phyloP scores from a whole-genome alignment of 192 early-diverging fungal species.

The Coemansia reversa region DNA sequence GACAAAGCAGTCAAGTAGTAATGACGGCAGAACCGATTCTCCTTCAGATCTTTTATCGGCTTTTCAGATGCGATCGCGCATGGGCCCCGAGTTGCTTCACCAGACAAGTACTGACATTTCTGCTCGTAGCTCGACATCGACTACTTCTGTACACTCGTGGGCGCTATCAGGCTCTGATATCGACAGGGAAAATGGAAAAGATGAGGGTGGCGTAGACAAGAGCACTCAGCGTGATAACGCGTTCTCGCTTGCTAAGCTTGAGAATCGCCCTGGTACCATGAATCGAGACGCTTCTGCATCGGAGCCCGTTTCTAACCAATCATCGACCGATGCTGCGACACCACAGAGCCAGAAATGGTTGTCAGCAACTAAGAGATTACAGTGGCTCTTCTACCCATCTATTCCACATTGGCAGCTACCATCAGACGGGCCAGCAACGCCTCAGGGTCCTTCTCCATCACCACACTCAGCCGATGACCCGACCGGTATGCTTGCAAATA shows the following conservation, averaged over 20 bases:
- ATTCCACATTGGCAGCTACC: constrained; percentile 40
- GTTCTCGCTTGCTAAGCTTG: constrained; percentile 9
- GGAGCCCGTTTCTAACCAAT: neutral
- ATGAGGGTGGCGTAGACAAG: constrained; percentile 3
- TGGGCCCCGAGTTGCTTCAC: constrained; percentile 23
- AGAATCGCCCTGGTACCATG: neutral
- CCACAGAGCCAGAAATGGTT: constrained; percentile 11
- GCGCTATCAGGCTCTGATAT: constrained; percentile 29
- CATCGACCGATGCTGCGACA: constrained; percentile 1
- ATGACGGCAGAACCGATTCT: constrained; percentile 11
- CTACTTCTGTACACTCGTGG: constrained; percentile 36
- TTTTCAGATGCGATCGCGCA: constrained; percentile 26
- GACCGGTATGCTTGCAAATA: neutral
- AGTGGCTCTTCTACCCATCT: constrained; percentile 28
- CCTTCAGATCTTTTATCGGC: constrained; percentile 35
- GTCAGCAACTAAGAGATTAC: neutral
- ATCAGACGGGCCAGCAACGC: constrained; percentile 21
- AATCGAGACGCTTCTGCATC: neutral
- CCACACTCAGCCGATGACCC: constrained; percentile 12
- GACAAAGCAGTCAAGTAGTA: neutral
- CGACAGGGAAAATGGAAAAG: constrained; percentile 26
- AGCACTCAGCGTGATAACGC: neutral
- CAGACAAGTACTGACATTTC: constrained; percentile 27
- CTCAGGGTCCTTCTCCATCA: constrained; percentile 17
- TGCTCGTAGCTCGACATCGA: constrained; percentile 46